Evolutionary conservation across 2,329 filamentous ascomycete species (phyloP).

Genomic region (Anthostomella pinea): DNA sequence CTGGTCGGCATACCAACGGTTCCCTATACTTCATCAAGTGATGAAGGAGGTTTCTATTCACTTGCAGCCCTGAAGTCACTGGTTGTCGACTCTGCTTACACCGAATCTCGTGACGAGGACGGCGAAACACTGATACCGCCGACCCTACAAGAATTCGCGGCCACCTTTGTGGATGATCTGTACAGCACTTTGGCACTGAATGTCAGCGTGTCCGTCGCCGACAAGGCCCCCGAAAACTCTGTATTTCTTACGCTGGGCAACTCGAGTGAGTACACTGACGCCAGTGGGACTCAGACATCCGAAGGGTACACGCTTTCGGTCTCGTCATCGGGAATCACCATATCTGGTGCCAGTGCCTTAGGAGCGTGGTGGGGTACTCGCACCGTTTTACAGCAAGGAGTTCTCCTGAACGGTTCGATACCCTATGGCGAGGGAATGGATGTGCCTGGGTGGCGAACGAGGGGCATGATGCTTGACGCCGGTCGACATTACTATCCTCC

Average conservation of each 20-base stretch:
- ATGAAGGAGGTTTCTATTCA: constrained; percentile 27
- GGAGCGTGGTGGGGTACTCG: constrained; percentile 59
- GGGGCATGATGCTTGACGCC: constrained; percentile 49
- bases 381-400: constrained; percentile 50
- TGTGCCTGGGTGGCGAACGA: constrained; percentile 47
- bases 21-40: constrained; percentile 28
- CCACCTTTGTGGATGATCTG: constrained; percentile 41
- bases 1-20: constrained; percentile 34
- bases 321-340: constrained; percentile 37
- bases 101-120: constrained; percentile 38
- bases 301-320: constrained; percentile 49
- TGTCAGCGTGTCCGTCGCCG: constrained; percentile 26
- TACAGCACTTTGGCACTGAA: constrained; percentile 28
- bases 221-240: constrained; percentile 14
- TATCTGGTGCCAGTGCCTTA: constrained; percentile 51
- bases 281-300: constrained; percentile 42
- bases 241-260: constrained; percentile 49
- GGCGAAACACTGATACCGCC: constrained; percentile 53
- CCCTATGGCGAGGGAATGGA: constrained; percentile 44
- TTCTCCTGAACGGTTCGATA: constrained; percentile 39
- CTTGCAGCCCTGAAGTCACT: constrained; percentile 34
- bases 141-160: constrained; percentile 44
- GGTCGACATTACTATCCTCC: constrained; percentile 56
- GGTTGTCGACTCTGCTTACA: constrained; percentile 42
- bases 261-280: constrained; percentile 39